Evolutionary conservation across 169 alveolate species (phyloP).

Genomic region (Cryptosporidium tyzzeri): DNA sequence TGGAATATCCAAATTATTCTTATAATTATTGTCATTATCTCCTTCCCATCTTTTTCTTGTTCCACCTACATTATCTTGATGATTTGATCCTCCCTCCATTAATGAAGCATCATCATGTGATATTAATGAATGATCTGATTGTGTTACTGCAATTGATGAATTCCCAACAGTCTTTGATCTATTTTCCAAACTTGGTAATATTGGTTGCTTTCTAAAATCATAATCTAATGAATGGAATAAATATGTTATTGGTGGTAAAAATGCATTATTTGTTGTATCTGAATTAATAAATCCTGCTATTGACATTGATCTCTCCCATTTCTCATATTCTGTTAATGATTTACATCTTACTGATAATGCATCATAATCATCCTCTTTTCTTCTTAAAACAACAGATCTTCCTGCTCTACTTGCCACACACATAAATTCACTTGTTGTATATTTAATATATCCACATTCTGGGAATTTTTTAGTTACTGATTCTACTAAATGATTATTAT

Average conservation of each 20-base stretch:
- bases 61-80: neutral
- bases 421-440: conserved; percentile 27
- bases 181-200: conserved; percentile 36
- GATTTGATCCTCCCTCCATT: neutral
- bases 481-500: conserved; percentile 19
- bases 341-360: conserved; percentile 75
- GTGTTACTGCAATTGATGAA: neutral
- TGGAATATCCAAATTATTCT: conserved; percentile 6
- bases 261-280: neutral
- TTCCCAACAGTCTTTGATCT: too few species aligned
- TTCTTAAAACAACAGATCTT: conserved; percentile 65
- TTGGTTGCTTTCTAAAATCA: conserved; percentile 75
- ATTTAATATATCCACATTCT: conserved; percentile 63
- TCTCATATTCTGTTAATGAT: conserved; percentile 66
- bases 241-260: conserved; percentile 68
- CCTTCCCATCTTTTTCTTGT: neutral
- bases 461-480: conserved; percentile 43
- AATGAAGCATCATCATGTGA: neutral
- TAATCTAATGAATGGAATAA: conserved; percentile 71
- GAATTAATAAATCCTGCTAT: conserved; percentile 71
- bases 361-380: conserved; percentile 70
- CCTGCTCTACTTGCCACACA: conserved; percentile 76
- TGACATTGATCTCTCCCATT: conserved; percentile 74
- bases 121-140: conserved; percentile 2
- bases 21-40: neutral